Percentiles rank a stretch among this genome's conserved stretches.
These are phyloP conservation scores for Chaetomium olivaceum DNA, from an alignment of 2,329 filamentous ascomycete genomes.

Conservation along the genomic window DNA sequence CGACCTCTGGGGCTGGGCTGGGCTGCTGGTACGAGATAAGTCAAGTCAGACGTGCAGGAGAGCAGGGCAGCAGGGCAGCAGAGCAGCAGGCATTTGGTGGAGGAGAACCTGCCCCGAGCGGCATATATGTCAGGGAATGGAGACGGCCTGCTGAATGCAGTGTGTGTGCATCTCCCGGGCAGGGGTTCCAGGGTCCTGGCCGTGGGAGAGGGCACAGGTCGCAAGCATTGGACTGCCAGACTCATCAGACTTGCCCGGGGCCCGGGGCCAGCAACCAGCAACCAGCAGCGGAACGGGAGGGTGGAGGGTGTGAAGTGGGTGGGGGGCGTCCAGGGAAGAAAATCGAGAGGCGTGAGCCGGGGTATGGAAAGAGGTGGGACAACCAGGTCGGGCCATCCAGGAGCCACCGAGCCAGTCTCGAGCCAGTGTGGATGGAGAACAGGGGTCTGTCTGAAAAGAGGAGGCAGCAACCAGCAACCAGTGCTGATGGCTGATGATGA, in stretches of 20 bases:
- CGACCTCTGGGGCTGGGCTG: constrained; percentile 32
- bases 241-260: background rate
- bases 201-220: constrained; percentile 30
- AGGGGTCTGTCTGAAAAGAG: constrained; percentile 1
- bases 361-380: background rate
- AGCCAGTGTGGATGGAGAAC: background rate
- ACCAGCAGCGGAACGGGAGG: background rate
- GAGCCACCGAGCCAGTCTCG: too few relatives aligned
- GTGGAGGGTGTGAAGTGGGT: constrained; percentile 3
- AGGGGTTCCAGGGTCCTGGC: constrained; percentile 38
- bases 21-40: constrained; percentile 35
- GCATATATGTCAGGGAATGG: constrained; percentile 41
- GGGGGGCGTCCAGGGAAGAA: constrained; percentile 1
- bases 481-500: constrained; percentile 3
- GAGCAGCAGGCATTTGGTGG: constrained; percentile 20
- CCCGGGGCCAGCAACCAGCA: background rate
- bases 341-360: constrained; percentile 8
- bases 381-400: background rate
- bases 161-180: constrained; percentile 35
- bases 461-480: background rate
- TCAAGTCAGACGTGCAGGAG: constrained; percentile 28
- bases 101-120: constrained; percentile 35
- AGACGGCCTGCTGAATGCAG: constrained; percentile 37
- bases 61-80: background rate
- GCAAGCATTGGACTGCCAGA: background rate